Evolutionary conservation across 2,329 filamentous ascomycete species (phyloP).

Genomic region (Berkeleyomyces basicola): DNA sequence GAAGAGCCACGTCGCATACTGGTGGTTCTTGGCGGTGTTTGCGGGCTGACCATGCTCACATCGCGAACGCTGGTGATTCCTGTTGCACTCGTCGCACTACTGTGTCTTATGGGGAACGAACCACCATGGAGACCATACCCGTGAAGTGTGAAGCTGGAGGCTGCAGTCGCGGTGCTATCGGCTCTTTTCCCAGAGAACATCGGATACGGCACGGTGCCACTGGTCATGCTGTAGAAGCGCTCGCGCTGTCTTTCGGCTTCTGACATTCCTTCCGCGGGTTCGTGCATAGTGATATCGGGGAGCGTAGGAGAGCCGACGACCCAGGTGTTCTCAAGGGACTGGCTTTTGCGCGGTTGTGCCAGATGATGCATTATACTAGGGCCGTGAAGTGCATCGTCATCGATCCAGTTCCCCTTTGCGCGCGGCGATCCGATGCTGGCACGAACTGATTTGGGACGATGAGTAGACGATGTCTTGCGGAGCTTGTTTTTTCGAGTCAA

Average conservation of each 20-base stretch:
- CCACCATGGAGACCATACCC: background rate
- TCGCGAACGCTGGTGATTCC: background rate
- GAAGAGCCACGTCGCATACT: background rate
- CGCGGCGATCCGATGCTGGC: background rate
- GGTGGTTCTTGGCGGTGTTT: background rate
- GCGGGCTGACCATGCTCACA: background rate
- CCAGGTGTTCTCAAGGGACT: background rate
- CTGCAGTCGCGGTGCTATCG: background rate
- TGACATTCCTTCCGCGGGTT: background rate
- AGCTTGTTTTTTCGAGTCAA: background rate
- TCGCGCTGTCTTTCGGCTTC: slow-evolving; percentile 8
- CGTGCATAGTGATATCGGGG: slow-evolving; percentile 1
- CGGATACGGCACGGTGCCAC: slow-evolving; percentile 1
- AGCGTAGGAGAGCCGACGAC: slow-evolving; percentile 8
- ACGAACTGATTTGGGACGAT: background rate
- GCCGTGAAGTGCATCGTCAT: slow-evolving; percentile 9
- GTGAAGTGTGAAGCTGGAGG: background rate
- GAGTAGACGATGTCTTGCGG: background rate
- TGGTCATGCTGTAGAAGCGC: slow-evolving; percentile 3
- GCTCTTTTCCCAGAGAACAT: slow-evolving; percentile 8
- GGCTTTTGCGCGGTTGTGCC: background rate
- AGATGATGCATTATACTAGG: background rate
- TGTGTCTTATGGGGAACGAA: background rate
- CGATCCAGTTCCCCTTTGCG: slow-evolving; percentile 4
- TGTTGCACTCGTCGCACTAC: background rate